These are phyloP conservation scores for Entoloma clypeatum DNA, from an alignment of 1,284 basidiomycete species.

Conservation along the genomic window DNA sequence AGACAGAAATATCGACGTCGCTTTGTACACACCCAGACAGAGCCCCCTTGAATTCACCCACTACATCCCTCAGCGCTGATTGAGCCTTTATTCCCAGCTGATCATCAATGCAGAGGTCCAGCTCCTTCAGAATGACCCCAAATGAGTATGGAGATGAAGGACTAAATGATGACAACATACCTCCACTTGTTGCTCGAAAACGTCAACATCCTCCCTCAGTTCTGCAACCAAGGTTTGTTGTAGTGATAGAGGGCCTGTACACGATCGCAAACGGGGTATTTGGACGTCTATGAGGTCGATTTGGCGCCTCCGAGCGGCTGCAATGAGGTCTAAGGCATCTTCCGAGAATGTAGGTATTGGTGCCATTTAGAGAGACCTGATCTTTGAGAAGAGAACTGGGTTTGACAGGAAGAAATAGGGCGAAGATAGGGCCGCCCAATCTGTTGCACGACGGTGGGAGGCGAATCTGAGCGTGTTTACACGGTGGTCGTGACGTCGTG, in stretches of 20 bases:
- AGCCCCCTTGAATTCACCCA: slow-evolving; percentile 43
- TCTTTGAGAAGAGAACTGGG: too few relatives aligned
- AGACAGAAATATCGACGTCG: background rate
- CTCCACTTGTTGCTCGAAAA: slow-evolving; percentile 61
- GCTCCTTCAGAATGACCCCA: slow-evolving; percentile 38
- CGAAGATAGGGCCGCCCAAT: too few relatives aligned
- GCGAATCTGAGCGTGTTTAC: too few relatives aligned
- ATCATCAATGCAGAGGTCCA: slow-evolving; percentile 66
- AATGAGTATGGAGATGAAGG: background rate
- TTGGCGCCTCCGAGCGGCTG: slow-evolving; percentile 50
- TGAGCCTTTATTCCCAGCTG: slow-evolving; percentile 54
- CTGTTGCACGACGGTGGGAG: too few relatives aligned
- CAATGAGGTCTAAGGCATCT: slow-evolving; percentile 47
- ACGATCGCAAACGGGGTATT: slow-evolving; percentile 67
- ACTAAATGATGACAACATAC: slow-evolving; percentile 38
- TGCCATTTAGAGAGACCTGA: slow-evolving; percentile 57
- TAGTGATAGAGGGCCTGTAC: slow-evolving; percentile 58
- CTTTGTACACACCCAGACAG: slow-evolving; percentile 46
- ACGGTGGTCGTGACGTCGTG: too few relatives aligned
- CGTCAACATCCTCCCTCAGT: slow-evolving; percentile 70
- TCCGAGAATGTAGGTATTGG: slow-evolving; percentile 57
- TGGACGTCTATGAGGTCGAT: slow-evolving; percentile 67
- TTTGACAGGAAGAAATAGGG: too few relatives aligned
- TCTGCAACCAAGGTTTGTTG: slow-evolving; percentile 76
- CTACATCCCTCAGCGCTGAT: slow-evolving; percentile 46